Evolutionary conservation across 352 stramenopile species (phyloP).

Genomic region (Phytophthora citricola): DNA sequence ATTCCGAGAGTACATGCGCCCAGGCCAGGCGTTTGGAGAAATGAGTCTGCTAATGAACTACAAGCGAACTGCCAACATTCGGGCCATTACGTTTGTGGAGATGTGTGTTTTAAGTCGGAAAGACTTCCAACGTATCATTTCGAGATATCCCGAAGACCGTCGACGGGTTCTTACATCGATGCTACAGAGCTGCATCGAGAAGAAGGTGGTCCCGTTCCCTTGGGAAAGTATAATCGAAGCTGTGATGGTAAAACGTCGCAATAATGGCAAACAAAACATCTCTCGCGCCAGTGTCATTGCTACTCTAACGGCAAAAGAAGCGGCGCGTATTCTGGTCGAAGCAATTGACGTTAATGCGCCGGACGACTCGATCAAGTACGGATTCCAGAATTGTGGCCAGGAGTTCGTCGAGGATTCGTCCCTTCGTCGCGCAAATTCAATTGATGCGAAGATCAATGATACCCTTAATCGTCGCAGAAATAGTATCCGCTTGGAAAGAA

Average conservation of each 20-base stretch:
- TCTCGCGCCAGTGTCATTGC: conserved; percentile 7
- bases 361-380: conserved; percentile 28
- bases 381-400: conserved; percentile 21
- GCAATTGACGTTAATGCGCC: conserved; percentile 19
- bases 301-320: conserved; percentile 8
- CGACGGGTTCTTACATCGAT: conserved; percentile 18
- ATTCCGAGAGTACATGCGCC: not conserved
- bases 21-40: conserved; percentile 40
- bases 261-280: not conserved
- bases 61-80: conserved; percentile 27
- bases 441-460: conserved; percentile 6
- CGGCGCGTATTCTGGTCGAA: conserved; percentile 17
- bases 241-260: conserved; percentile 1
- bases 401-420: conserved; percentile 5
- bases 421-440: conserved; percentile 2
- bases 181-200: conserved; percentile 18
- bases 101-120: conserved; percentile 19
- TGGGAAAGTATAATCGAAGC: conserved; percentile 23
- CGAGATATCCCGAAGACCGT: conserved; percentile 17
- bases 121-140: conserved; percentile 20
- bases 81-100: conserved; percentile 30
- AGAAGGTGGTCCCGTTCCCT: conserved; percentile 12
- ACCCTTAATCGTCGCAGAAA: conserved; percentile 9
- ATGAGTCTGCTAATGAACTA: conserved; percentile 47
- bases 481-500: not conserved